Conservation (phyloP, 2,329 filamentous ascomycete species). For the Phaeosphaeria sp. region DNA sequence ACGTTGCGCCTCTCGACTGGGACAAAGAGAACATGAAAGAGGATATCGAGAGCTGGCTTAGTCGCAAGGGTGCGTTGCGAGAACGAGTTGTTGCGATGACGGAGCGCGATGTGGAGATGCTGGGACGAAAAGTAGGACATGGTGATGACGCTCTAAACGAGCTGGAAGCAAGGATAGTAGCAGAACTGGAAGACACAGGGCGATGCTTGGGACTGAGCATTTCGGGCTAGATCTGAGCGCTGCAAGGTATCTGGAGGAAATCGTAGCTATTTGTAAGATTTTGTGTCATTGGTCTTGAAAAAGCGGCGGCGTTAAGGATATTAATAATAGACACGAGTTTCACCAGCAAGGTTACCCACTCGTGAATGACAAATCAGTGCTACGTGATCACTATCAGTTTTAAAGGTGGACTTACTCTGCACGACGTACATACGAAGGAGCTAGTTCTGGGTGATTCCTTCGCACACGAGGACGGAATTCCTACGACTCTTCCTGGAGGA, state of each 20-base stretch:
- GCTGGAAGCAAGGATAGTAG: conserved; percentile 77
- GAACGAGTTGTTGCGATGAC: conserved; percentile 77
- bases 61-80: conserved; percentile 70
- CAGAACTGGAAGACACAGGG: conserved; percentile 43
- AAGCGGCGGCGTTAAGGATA: conserved; percentile 12
- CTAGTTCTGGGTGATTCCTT: no score
- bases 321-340: background rate
- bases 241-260: background rate
- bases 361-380: background rate
- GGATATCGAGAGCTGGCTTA: conserved; percentile 83
- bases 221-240: background rate
- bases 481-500: no score
- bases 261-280: background rate
- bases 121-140: conserved; percentile 43
- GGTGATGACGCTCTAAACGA: conserved; percentile 53
- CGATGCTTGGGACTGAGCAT: conserved; percentile 45
- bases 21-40: conserved; percentile 76
- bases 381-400: background rate
- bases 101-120: conserved; percentile 72
- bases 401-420: no score
- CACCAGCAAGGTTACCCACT: background rate
- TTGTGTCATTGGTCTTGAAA: conserved; percentile 1
- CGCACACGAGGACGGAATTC: no score
- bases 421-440: no score
- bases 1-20: conserved; percentile 78